phyloP scores from a whole-genome alignment of 202 grass and related monocot genomes.

The Dendrocalamus latiflorus region DNA sequence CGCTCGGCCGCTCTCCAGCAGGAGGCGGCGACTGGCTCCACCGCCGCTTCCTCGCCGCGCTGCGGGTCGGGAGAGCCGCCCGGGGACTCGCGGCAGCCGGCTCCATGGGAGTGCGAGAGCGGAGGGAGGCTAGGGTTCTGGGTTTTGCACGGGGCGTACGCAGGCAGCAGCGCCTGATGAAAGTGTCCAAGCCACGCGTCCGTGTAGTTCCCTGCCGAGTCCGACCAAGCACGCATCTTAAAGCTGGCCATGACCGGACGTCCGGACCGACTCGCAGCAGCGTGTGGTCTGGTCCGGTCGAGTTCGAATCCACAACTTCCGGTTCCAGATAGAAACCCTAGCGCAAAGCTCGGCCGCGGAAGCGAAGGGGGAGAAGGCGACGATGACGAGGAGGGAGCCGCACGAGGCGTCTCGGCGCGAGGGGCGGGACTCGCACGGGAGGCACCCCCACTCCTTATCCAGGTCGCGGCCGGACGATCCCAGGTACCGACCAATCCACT shows the following conservation, averaged over 20 bases:
- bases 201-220: background rate
- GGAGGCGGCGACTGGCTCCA: constrained; percentile 21
- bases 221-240: constrained; percentile 18
- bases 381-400: constrained; percentile 30
- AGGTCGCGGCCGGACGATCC: constrained; percentile 49
- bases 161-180: background rate
- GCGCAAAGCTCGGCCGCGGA: background rate
- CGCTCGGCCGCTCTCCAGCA: too few relatives aligned
- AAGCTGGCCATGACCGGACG: background rate
- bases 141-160: constrained; percentile 13
- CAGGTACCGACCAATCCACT: constrained; percentile 34
- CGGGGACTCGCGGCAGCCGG: constrained; percentile 2
- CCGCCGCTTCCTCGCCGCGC: constrained; percentile 35
- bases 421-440: constrained; percentile 45
- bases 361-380: constrained; percentile 6
- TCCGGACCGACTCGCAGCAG: background rate
- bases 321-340: constrained; percentile 43
- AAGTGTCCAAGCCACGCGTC: background rate
- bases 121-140: constrained; percentile 46
- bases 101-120: constrained; percentile 16
- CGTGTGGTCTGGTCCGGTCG: background rate
- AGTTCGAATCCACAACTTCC: background rate
- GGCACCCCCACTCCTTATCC: constrained; percentile 43
- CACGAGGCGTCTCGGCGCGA: constrained; percentile 44
- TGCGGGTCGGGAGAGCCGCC: background rate